Percentiles rank a stretch among this genome's conserved stretches.
These are phyloP conservation scores for Metschnikowia chrysomelidarum DNA, from an alignment of 805 yeast species.

Conservation along the genomic window DNA sequence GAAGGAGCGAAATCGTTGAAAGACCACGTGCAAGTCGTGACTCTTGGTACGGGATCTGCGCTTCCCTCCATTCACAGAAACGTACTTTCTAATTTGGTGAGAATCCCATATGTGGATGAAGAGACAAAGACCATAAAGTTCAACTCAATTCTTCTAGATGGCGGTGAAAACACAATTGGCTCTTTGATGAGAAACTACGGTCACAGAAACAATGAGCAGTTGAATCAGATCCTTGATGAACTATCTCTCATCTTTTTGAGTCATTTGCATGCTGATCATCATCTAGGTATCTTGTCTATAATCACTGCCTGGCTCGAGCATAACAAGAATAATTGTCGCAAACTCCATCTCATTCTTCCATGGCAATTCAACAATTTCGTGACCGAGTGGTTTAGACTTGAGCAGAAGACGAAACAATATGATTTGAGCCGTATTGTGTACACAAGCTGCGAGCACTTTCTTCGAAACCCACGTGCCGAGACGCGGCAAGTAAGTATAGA, in stretches of 20 bases:
- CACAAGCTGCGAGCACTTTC: slow-evolving; percentile 60
- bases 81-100: slow-evolving; percentile 75
- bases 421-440: slow-evolving; percentile 46
- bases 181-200: slow-evolving; percentile 63
- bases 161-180: slow-evolving; percentile 93
- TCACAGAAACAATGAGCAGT: slow-evolving; percentile 36
- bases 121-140: slow-evolving; percentile 22
- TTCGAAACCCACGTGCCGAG: slow-evolving; percentile 29
- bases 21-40: slow-evolving; percentile 63
- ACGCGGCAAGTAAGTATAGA: slow-evolving; percentile 26
- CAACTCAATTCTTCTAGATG: slow-evolving; percentile 69
- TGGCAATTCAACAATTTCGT: slow-evolving; percentile 69
- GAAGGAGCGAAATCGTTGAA: slow-evolving; percentile 24
- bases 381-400: slow-evolving; percentile 62
- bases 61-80: slow-evolving; percentile 82
- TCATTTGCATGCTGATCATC: slow-evolving; percentile 97
- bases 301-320: slow-evolving; percentile 64
- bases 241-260: slow-evolving; percentile 67
- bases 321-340: slow-evolving; percentile 29
- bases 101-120: slow-evolving; percentile 53
- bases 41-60: slow-evolving; percentile 93
- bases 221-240: slow-evolving; percentile 50
- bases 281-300: slow-evolving; percentile 74
- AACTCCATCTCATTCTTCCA: slow-evolving; percentile 66
- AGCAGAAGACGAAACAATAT: slow-evolving; percentile 27